These are phyloP conservation scores for Arabidopsis arenosa DNA, from an alignment of 345 rosid species.

Conservation along the genomic window DNA sequence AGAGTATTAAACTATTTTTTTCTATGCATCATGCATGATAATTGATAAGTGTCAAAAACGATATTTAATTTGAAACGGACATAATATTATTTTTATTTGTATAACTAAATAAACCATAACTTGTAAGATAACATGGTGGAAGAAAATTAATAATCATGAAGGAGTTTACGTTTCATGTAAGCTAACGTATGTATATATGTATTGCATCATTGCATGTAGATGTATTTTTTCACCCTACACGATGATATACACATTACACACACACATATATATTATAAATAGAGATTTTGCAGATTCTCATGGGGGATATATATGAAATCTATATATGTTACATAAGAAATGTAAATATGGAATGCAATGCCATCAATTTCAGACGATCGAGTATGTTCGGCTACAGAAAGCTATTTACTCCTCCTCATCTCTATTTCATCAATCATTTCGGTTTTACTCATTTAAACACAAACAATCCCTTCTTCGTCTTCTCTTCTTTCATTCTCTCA, in stretches of 20 bases:
- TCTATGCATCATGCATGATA: no score
- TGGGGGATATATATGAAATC: conserved; percentile 13
- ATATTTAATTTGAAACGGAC: neutral
- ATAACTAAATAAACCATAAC: neutral
- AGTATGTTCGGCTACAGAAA: conserved; percentile 15
- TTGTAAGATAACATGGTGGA: neutral
- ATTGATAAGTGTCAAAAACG: neutral
- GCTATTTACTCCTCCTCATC: conserved; percentile 1
- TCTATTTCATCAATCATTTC: conserved; percentile 19
- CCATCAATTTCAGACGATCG: conserved; percentile 15
- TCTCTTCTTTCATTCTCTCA: conserved; percentile 3
- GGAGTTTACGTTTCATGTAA: neutral
- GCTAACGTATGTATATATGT: no score
- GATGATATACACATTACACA: neutral
- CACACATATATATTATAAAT: neutral
- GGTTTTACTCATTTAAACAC: conserved; percentile 1
- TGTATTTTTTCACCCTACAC: conserved; percentile 7
- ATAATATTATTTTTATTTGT: neutral
- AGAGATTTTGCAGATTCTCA: conserved; percentile 29
- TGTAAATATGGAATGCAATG: conserved; percentile 6
- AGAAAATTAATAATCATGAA: no score
- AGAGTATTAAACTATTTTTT: neutral
- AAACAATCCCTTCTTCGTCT: neutral
- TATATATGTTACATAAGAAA: conserved; percentile 10
- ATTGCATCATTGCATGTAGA: neutral